Conservation (phyloP, 2,329 filamentous ascomycete genomes). For the Kalmusia sp. region DNA sequence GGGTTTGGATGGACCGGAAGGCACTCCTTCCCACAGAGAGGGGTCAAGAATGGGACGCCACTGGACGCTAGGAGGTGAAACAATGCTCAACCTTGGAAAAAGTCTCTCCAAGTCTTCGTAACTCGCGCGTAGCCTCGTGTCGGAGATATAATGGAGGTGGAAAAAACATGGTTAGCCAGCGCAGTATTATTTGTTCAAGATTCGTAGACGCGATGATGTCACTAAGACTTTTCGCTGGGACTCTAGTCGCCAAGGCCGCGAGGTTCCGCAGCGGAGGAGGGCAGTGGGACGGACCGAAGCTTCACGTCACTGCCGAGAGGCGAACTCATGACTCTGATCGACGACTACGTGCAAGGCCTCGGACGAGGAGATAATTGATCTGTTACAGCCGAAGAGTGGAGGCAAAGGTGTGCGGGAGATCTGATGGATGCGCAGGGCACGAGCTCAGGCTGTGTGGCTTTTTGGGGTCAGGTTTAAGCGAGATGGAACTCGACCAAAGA, state of each 20-base stretch:
- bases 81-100: neutral
- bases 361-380: neutral
- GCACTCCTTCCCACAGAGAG: neutral
- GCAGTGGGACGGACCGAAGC: neutral
- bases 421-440: neutral
- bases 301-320: constrained; percentile 4
- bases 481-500: too few species aligned
- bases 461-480: too few species aligned
- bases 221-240: neutral
- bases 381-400: neutral
- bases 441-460: constrained; percentile 4
- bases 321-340: neutral
- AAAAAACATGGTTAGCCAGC: neutral
- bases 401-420: neutral
- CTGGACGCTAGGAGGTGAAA: neutral
- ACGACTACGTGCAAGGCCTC: neutral
- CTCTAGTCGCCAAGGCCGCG: constrained; percentile 6
- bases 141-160: neutral
- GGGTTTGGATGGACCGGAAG: neutral
- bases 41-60: neutral
- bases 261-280: constrained; percentile 1
- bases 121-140: neutral
- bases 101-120: neutral
- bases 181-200: constrained; percentile 7
- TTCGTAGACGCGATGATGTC: neutral